phyloP scores from a whole-genome alignment of 2,329 filamentous ascomycete genomes.

The Aspergillus sp. region DNA sequence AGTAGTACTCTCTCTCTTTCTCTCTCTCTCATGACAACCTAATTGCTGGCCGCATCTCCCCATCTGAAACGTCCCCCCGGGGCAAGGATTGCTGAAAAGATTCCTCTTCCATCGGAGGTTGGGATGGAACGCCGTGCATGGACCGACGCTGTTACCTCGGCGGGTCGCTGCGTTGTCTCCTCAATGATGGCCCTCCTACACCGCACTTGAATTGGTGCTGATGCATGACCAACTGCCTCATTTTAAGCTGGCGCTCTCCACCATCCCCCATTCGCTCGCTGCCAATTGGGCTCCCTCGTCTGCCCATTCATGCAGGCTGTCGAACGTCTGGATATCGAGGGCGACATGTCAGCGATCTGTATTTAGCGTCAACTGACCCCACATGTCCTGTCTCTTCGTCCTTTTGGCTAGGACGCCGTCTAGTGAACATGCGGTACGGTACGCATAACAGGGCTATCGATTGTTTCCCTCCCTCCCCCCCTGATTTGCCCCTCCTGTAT shows the following conservation, averaged over 20 bases:
- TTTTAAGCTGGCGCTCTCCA: slow-evolving; percentile 20
- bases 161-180: slow-evolving; percentile 23
- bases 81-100: slow-evolving; percentile 8
- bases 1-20: not conserved
- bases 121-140: not conserved
- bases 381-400: slow-evolving; percentile 13
- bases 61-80: not conserved
- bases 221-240: slow-evolving; percentile 25
- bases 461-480: slow-evolving; percentile 11
- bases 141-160: not conserved
- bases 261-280: slow-evolving; percentile 13
- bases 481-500: not conserved
- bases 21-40: not conserved
- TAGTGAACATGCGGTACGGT: not conserved
- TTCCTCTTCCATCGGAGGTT: slow-evolving; percentile 3
- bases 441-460: slow-evolving; percentile 1
- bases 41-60: not conserved
- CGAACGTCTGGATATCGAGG: slow-evolving; percentile 20
- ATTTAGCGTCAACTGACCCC: slow-evolving; percentile 20
- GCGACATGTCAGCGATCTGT: slow-evolving; percentile 26
- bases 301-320: slow-evolving; percentile 20
- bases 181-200: slow-evolving; percentile 16
- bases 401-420: not conserved
- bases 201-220: slow-evolving; percentile 19
- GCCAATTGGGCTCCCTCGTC: slow-evolving; percentile 19